These are phyloP conservation scores for Pichia californica DNA, from an alignment of 805 yeast species.

Conservation along the genomic window DNA sequence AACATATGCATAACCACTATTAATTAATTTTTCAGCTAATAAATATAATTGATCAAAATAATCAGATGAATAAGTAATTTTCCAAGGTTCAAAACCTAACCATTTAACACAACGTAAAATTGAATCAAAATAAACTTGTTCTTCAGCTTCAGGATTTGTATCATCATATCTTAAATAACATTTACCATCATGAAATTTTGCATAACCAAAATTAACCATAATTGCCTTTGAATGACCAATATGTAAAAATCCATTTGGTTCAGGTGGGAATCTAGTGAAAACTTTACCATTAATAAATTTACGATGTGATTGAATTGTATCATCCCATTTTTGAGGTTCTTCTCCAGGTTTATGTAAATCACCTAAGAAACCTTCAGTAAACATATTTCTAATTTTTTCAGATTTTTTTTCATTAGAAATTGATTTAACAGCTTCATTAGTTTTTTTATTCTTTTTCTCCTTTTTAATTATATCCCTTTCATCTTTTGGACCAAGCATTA, in stretches of 20 bases:
- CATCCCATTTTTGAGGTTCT: slow-evolving; percentile 86
- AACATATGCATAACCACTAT: slow-evolving; percentile 72
- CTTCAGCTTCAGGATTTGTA: slow-evolving; percentile 98
- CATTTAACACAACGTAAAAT: slow-evolving; percentile 81
- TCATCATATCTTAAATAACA: slow-evolving; percentile 95
- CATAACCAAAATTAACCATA: slow-evolving; percentile 97
- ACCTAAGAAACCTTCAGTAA: slow-evolving; percentile 91
- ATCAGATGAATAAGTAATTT: slow-evolving; percentile 92
- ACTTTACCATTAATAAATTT: slow-evolving; percentile 76
- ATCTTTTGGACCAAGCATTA: slow-evolving; percentile 86
- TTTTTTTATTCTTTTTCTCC: slow-evolving; percentile 67
- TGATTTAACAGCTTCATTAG: slow-evolving; percentile 33
- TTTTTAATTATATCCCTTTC: slow-evolving; percentile 83
- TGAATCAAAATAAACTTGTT: slow-evolving; percentile 80
- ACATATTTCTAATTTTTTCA: slow-evolving; percentile 61
- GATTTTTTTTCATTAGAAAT: slow-evolving; percentile 8
- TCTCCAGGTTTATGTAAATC: slow-evolving; percentile 93
- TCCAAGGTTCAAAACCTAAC: slow-evolving; percentile 94
- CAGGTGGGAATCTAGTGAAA: slow-evolving; percentile 95
- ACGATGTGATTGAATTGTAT: slow-evolving; percentile 74
- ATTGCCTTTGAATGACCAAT: slow-evolving; percentile 98
- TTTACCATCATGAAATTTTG: slow-evolving; percentile 75
- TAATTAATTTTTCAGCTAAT: slow-evolving; percentile 78
- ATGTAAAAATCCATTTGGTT: slow-evolving; percentile 95
- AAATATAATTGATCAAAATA: slow-evolving; percentile 86